A percentile compares a stretch with the other conserved stretches of the same genome.
Conservation (phyloP, 139 green algal genomes). For the Coelastrella sp. region DNA sequence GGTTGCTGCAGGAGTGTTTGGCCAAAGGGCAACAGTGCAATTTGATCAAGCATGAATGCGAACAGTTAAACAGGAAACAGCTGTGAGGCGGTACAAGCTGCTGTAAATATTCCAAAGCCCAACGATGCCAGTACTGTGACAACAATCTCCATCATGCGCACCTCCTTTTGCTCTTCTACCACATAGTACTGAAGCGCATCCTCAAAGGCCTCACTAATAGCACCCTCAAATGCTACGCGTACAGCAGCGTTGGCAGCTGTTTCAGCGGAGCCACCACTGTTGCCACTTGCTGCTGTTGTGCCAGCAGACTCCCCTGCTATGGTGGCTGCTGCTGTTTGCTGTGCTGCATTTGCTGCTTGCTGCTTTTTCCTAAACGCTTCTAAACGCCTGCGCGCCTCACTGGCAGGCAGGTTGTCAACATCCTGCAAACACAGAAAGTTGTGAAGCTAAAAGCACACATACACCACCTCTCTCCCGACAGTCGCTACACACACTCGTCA, state of each 20-base stretch:
- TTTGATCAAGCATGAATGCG: too few species aligned
- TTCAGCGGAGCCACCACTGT: not conserved
- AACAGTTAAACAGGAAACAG: too few species aligned
- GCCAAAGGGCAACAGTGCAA: too few species aligned
- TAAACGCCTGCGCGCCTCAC: slow-evolving; percentile 62
- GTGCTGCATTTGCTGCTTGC: slow-evolving; percentile 43
- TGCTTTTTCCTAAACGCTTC: slow-evolving; percentile 58
- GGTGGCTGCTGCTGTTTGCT: not conserved
- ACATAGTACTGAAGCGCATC: slow-evolving; percentile 58
- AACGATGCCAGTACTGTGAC: too few species aligned
- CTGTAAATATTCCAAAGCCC: too few species aligned
- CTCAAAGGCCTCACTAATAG: slow-evolving; percentile 66
- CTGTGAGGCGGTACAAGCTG: too few species aligned
- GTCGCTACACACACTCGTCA: too few species aligned
- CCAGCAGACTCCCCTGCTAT: not conserved
- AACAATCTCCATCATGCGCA: too few species aligned
- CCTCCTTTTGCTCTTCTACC: slow-evolving; percentile 66
- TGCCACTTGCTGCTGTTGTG: not conserved
- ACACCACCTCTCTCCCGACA: too few species aligned
- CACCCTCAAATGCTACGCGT: slow-evolving; percentile 62
- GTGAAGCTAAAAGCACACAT: too few species aligned
- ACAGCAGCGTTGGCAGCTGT: slow-evolving; percentile 43
- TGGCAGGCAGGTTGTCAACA: slow-evolving; percentile 58
- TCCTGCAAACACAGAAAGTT: slow-evolving; percentile 25
- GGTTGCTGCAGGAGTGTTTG: too few species aligned